These are phyloP conservation scores for Rutstroemia sp. DNA, from an alignment of 2,329 filamentous ascomycete genomes.

Conservation along the genomic window DNA sequence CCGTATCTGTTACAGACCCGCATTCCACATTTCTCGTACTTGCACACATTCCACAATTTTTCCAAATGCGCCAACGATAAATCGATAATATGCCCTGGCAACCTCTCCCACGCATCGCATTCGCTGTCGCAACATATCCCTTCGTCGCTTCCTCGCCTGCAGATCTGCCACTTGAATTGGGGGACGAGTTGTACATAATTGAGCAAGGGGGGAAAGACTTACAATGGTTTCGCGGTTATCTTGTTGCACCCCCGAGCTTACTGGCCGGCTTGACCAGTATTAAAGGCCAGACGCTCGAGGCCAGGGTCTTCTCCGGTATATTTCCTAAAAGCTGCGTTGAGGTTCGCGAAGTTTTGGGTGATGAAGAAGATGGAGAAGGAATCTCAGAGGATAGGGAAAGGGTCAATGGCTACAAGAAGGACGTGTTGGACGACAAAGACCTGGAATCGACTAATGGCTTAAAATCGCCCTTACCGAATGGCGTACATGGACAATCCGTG, in stretches of 20 bases:
- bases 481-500: neutral
- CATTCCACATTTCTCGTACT: neutral
- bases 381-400: conserved; percentile 6
- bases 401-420: conserved; percentile 13
- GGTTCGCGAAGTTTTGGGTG: conserved; percentile 83
- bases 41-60: neutral
- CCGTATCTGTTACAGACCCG: too few relatives aligned
- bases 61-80: conserved; percentile 10
- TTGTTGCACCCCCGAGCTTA: conserved; percentile 88
- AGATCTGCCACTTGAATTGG: conserved; percentile 93
- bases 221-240: conserved; percentile 90
- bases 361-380: conserved; percentile 48
- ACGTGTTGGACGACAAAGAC: conserved; percentile 3
- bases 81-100: conserved; percentile 74
- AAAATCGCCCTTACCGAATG: neutral
- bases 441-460: too few relatives aligned
- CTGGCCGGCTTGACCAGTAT: conserved; percentile 84
- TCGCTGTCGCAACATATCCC: conserved; percentile 92
- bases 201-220: conserved; percentile 82
- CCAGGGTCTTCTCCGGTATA: conserved; percentile 95
- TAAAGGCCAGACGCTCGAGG: conserved; percentile 89
- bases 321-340: conserved; percentile 94
- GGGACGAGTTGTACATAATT: conserved; percentile 98
- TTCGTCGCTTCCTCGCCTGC: conserved; percentile 81
- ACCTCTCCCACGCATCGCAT: conserved; percentile 93